These are phyloP conservation scores for Dissophora ornata DNA, from an alignment of 192 early-diverging fungal species.

Conservation along the genomic window DNA sequence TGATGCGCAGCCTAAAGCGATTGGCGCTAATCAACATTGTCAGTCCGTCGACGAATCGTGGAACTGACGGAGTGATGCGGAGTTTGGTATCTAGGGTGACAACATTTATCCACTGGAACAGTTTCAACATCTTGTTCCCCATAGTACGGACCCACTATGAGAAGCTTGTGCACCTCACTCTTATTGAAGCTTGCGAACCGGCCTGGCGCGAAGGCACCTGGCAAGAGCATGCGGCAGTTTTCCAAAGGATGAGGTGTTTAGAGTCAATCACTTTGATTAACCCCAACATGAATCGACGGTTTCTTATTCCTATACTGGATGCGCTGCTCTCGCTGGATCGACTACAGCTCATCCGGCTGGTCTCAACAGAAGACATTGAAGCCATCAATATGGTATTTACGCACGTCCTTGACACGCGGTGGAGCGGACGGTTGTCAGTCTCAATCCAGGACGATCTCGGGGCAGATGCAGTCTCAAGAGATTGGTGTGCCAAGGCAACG, in stretches of 20 bases:
- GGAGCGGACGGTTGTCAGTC: conserved; percentile 9
- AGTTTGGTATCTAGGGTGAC: conserved; percentile 13
- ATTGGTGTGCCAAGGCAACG: conserved; percentile 10
- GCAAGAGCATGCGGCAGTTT: conserved; percentile 26
- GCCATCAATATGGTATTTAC: conserved; percentile 8
- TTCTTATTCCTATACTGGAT: conserved; percentile 24
- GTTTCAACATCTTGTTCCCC: conserved; percentile 40
- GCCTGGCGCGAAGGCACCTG: conserved; percentile 36
- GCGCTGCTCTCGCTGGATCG: conserved; percentile 7
- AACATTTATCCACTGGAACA: conserved; percentile 35
- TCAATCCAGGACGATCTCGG: conserved; percentile 30
- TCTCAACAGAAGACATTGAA: conserved; percentile 23
- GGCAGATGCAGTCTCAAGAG: conserved; percentile 8
- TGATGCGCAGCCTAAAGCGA: conserved; percentile 19
- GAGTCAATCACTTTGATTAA: conserved; percentile 28
- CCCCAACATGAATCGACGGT: conserved; percentile 23
- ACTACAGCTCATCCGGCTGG: conserved; percentile 4
- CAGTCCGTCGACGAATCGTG: conserved; percentile 24
- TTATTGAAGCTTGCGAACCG: conserved; percentile 31
- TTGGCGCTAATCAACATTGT: conserved; percentile 38
- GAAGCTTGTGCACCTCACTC: conserved; percentile 9
- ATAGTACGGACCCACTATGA: conserved; percentile 9
- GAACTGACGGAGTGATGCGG: conserved; percentile 23
- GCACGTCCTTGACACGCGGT: conserved; percentile 21
- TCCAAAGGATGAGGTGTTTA: conserved; percentile 15